phyloP scores from a whole-genome alignment of 108 stramenopile species.

The Nitzschia sp. region DNA sequence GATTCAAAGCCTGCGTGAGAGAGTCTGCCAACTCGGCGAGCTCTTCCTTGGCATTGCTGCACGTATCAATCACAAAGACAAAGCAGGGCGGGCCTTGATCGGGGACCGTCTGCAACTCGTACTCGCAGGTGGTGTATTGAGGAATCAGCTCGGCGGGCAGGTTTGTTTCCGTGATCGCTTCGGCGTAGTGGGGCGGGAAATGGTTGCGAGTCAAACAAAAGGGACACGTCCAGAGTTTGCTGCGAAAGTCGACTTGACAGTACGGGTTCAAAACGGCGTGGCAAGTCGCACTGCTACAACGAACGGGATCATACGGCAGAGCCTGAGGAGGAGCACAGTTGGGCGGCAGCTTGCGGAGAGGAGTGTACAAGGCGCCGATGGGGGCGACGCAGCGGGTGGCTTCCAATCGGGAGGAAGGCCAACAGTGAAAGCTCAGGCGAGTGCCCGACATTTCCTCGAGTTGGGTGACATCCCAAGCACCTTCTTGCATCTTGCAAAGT shows the following conservation, averaged over 20 bases:
- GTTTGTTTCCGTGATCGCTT: constrained; percentile 97
- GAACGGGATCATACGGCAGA: constrained; percentile 96
- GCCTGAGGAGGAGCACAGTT: constrained; percentile 75
- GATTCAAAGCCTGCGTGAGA: constrained; percentile 90
- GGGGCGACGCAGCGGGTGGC: constrained; percentile 97
- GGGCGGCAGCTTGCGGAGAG: constrained; percentile 90
- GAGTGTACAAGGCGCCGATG: constrained; percentile 96
- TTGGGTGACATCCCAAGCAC: constrained; percentile 82
- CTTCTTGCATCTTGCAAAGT: constrained; percentile 43
- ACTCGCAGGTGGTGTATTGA: constrained; percentile 98
- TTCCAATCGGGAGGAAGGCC: constrained; percentile 94
- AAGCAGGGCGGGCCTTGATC: constrained; percentile 93
- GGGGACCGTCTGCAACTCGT: constrained; percentile 90
- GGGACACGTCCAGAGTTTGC: constrained; percentile 98
- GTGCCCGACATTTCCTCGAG: constrained; percentile 85
- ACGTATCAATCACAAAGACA: constrained; percentile 96
- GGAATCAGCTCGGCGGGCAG: constrained; percentile 99
- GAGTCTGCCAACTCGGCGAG: constrained; percentile 93
- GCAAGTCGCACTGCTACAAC: constrained; percentile 90
- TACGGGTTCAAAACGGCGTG: constrained; percentile 97
- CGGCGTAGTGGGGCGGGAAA: constrained; percentile 99
- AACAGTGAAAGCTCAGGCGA: constrained; percentile 95
- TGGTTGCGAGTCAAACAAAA: constrained; percentile 98
- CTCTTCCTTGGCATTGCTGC: constrained; percentile 88
- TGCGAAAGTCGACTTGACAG: constrained; percentile 96